Conservation (phyloP, 768 basidiomycete genomes). For the Boletus edulis region DNA sequence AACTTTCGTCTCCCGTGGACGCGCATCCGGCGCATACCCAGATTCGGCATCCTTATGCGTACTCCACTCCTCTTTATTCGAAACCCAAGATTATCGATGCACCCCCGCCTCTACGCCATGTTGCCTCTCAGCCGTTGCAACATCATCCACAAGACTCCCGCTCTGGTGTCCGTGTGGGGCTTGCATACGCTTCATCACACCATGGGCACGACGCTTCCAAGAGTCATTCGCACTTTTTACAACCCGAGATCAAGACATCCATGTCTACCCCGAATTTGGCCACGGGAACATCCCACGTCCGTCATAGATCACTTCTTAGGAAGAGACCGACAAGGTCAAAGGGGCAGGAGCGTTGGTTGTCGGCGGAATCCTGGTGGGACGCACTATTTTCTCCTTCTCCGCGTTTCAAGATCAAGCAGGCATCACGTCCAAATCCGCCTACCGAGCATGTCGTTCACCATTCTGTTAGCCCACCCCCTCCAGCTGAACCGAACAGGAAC, state of each 20-base stretch:
- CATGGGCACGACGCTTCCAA: slow-evolving; percentile 1
- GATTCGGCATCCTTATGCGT: slow-evolving; percentile 52
- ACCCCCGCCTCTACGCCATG: slow-evolving; percentile 17
- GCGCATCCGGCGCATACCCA: slow-evolving; percentile 23
- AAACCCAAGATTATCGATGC: too few relatives aligned
- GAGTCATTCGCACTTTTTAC: not conserved
- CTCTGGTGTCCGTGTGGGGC: not conserved
- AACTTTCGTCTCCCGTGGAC: slow-evolving; percentile 12
- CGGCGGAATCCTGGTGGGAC: slow-evolving; percentile 81
- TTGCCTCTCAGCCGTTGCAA: slow-evolving; percentile 24
- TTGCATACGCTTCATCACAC: slow-evolving; percentile 5
- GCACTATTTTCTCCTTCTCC: slow-evolving; percentile 76
- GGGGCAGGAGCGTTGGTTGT: slow-evolving; percentile 62
- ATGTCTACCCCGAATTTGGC: slow-evolving; percentile 68
- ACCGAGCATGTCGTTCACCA: slow-evolving; percentile 41
- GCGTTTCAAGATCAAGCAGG: slow-evolving; percentile 54
- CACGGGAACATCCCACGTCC: slow-evolving; percentile 6
- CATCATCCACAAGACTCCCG: slow-evolving; percentile 10
- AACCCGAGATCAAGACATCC: slow-evolving; percentile 45
- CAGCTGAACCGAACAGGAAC: slow-evolving; percentile 1
- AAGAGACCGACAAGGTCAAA: slow-evolving; percentile 31
- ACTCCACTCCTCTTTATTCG: slow-evolving; percentile 30
- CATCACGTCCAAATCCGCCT: slow-evolving; percentile 12
- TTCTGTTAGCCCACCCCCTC: slow-evolving; percentile 47
- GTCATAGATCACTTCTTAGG: slow-evolving; percentile 13